phyloP scores from a whole-genome alignment of 306 rosid species.

The Hippophae gyantsensis region DNA sequence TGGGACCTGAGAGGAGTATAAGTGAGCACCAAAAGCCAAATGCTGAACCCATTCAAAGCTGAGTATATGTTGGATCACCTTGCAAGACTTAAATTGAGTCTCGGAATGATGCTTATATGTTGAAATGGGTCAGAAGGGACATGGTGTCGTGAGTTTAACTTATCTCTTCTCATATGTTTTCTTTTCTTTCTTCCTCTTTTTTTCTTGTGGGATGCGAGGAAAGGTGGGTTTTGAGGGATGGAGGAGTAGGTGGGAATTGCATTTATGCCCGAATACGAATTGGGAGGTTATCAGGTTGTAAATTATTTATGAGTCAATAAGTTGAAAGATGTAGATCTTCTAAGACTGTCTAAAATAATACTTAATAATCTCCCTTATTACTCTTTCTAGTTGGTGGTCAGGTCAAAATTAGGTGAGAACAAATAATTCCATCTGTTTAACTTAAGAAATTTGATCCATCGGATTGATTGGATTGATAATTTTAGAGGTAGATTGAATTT shows the following conservation, averaged over 20 bases:
- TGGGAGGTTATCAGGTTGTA: constrained; percentile 8
- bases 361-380: not conserved
- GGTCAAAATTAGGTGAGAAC: no score
- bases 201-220: no score
- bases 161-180: not conserved
- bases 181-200: not conserved
- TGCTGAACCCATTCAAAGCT: constrained; percentile 41
- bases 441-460: no score
- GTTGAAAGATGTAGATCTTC: constrained; percentile 4
- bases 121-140: no score
- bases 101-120: no score
- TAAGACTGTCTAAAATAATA: not conserved
- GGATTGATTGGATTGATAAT: no score
- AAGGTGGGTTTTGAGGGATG: not conserved
- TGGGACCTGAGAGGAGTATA: constrained; percentile 18
- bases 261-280: not conserved
- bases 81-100: no score
- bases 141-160: no score
- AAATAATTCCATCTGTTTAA: no score
- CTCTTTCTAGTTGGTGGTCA: not conserved
- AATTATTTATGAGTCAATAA: constrained; percentile 11
- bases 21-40: constrained; percentile 29
- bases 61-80: constrained; percentile 8
- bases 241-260: constrained; percentile 8
- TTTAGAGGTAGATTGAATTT: no score